phyloP scores from a whole-genome alignment of 148 eudicot species.

The Talinum fruticosum region DNA sequence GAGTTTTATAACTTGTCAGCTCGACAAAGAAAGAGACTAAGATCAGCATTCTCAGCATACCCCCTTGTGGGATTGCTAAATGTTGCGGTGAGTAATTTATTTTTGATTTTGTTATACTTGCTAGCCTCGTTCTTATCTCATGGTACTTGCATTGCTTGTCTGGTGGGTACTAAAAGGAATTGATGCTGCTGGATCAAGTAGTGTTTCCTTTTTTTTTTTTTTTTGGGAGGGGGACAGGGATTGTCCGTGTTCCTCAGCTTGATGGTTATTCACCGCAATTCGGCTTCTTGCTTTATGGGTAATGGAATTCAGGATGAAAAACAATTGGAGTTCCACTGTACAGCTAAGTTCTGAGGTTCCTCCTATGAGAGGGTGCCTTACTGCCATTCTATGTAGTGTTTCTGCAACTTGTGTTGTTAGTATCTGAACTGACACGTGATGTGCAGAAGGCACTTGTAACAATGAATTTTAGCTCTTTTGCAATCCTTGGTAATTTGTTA shows the following conservation, averaged over 20 bases:
- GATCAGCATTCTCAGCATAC: slow-evolving; percentile 34
- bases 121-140: neutral
- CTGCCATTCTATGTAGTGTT: neutral
- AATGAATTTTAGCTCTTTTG: neutral
- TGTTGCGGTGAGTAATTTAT: slow-evolving; percentile 73
- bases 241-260: neutral
- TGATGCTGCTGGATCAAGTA: neutral
- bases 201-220: neutral
- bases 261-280: neutral
- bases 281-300: neutral
- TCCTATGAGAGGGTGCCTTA: neutral
- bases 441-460: neutral
- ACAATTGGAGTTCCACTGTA: neutral
- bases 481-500: neutral
- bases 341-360: neutral
- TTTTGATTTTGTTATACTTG: slow-evolving; percentile 2
- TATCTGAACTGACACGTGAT: neutral
- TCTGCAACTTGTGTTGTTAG: neutral
- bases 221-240: neutral
- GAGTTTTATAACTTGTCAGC: slow-evolving; percentile 34
- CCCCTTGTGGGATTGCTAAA: slow-evolving; percentile 68
- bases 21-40: slow-evolving; percentile 32
- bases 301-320: neutral
- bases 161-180: neutral
- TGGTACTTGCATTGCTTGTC: no score